Evolutionary conservation across 1,139 yeast species (phyloP).

Genomic region (Scheffersomyces parashehatae): DNA sequence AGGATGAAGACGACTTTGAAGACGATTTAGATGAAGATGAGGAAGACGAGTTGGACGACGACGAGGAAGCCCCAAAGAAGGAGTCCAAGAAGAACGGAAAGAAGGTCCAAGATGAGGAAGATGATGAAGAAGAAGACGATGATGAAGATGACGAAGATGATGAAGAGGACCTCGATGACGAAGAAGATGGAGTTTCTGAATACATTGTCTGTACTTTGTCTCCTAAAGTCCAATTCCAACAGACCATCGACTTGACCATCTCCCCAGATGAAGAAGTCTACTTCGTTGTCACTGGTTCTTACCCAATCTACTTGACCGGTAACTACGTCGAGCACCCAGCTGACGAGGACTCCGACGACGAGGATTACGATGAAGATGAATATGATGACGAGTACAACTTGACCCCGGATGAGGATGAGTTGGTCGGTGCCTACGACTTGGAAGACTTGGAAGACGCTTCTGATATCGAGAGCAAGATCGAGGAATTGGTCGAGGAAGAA

Average conservation of each 20-base stretch:
- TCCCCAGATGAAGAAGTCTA: slow-evolving; percentile 91
- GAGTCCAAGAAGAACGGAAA: slow-evolving; percentile 15
- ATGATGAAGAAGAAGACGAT: slow-evolving; percentile 44
- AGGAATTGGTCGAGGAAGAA: slow-evolving; percentile 62
- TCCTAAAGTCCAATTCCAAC: slow-evolving; percentile 85
- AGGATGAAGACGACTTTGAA: slow-evolving; percentile 42
- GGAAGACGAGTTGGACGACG: slow-evolving; percentile 54
- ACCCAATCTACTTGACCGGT: slow-evolving; percentile 89
- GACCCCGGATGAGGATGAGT: slow-evolving; percentile 91
- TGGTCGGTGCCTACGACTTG: slow-evolving; percentile 52
- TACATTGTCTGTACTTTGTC: slow-evolving; percentile 86
- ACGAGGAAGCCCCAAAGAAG: slow-evolving; percentile 43
- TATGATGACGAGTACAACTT: slow-evolving; percentile 78
- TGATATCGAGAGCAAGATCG: slow-evolving; percentile 55
- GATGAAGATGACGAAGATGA: slow-evolving; percentile 57
- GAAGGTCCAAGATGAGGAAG: slow-evolving; percentile 24
- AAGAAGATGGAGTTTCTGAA: slow-evolving; percentile 65
- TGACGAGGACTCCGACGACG: slow-evolving; percentile 62
- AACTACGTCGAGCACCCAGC: slow-evolving; percentile 95
- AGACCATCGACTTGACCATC: slow-evolving; percentile 84
- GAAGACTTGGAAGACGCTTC: slow-evolving; percentile 64
- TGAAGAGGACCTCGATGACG: slow-evolving; percentile 57
- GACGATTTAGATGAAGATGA: slow-evolving; percentile 52
- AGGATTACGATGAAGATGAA: slow-evolving; percentile 50
- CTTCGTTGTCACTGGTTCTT: slow-evolving; percentile 95